A percentile compares a stretch with the other conserved stretches of the same genome.
Conservation (phyloP, 2,329 filamentous ascomycete genomes). For the Fusarium guadeloupense region DNA sequence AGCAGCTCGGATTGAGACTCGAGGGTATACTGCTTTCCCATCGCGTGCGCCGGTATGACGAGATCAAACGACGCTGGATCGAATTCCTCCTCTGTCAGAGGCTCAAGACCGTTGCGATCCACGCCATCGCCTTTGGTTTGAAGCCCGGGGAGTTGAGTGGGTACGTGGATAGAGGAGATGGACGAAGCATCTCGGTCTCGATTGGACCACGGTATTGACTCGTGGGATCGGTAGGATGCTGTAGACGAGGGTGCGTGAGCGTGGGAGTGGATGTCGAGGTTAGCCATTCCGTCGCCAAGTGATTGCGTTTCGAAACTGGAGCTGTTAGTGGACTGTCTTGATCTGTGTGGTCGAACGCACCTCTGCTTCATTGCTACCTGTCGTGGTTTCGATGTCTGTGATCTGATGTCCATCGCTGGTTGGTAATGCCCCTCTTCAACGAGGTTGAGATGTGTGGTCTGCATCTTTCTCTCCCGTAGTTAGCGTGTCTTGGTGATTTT, state of each 20-base stretch:
- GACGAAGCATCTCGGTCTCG: slow-evolving; percentile 27
- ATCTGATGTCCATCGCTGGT: slow-evolving; percentile 8
- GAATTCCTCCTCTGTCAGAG: slow-evolving; percentile 36
- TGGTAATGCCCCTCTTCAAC: slow-evolving; percentile 18
- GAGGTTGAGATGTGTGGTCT: slow-evolving; percentile 18
- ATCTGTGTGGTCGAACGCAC: not conserved
- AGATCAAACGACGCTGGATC: slow-evolving; percentile 39
- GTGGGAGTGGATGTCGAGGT: slow-evolving; percentile 5
- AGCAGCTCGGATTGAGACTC: slow-evolving; percentile 72
- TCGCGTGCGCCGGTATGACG: slow-evolving; percentile 30
- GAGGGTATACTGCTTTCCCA: slow-evolving; percentile 57
- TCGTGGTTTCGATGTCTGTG: slow-evolving; percentile 6
- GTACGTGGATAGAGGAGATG: slow-evolving; percentile 25
- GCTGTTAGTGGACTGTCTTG: not conserved
- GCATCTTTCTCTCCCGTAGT: slow-evolving; percentile 1
- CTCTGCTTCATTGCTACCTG: slow-evolving; percentile 15
- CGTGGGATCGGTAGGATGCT: slow-evolving; percentile 23
- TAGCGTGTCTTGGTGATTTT: not conserved
- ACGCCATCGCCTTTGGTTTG: slow-evolving; percentile 29
- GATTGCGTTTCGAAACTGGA: slow-evolving; percentile 24
- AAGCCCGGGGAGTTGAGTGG: slow-evolving; percentile 29
- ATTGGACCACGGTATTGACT: slow-evolving; percentile 24
- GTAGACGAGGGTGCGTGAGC: slow-evolving; percentile 14
- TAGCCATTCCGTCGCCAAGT: slow-evolving; percentile 17
- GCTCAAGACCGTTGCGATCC: slow-evolving; percentile 33